These are phyloP conservation scores for Paulownia fortunei DNA, from an alignment of 257 asterid species.

Conservation along the genomic window DNA sequence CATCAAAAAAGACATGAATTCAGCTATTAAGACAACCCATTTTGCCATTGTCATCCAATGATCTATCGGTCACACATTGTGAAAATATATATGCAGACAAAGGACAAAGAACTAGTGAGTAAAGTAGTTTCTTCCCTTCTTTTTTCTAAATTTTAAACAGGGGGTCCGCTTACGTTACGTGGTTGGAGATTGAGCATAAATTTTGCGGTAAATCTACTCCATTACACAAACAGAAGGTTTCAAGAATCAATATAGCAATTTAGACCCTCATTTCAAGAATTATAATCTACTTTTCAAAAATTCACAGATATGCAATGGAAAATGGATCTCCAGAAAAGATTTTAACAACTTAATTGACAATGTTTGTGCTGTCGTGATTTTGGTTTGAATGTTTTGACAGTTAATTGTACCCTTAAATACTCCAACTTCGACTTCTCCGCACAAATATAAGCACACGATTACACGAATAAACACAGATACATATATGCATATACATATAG, in stretches of 20 bases:
- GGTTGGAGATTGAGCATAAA: constrained; percentile 4
- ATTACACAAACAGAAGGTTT: constrained; percentile 10
- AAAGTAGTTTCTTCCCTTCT: background rate
- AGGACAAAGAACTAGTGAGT: background rate
- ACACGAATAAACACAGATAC: background rate
- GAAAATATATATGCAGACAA: background rate
- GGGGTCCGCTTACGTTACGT: background rate
- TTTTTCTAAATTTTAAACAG: background rate
- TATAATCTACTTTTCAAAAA: background rate
- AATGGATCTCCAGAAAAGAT: no score
- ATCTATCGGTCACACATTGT: background rate
- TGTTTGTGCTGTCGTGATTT: background rate
- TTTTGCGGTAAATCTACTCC: background rate
- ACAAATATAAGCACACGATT: background rate
- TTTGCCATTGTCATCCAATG: constrained; percentile 1
- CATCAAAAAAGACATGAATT: constrained; percentile 5
- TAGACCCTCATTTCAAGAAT: constrained; percentile 17
- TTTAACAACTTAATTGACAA: constrained; percentile 15
- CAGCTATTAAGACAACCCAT: constrained; percentile 2
- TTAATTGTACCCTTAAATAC: constrained; percentile 8
- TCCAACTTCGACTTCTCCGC: constrained; percentile 10
- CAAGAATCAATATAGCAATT: constrained; percentile 9
- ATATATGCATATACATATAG: background rate
- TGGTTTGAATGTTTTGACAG: background rate
- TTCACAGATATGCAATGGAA: constrained; percentile 13